phyloP scores from a whole-genome alignment of 495 filamentous ascomycete genomes.

The Bathelium albidoporum region DNA sequence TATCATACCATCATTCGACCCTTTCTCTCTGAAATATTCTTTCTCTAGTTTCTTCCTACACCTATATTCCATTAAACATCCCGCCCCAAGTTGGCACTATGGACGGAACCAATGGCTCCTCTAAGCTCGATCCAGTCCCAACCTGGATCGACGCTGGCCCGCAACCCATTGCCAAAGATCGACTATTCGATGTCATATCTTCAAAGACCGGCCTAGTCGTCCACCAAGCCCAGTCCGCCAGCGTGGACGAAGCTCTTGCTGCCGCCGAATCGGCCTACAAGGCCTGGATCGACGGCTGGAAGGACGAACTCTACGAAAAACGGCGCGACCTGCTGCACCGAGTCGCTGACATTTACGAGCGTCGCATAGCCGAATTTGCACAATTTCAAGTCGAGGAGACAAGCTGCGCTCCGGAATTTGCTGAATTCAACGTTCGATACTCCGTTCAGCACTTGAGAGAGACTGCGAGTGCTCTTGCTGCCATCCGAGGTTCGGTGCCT shows the following conservation, averaged over 20 bases:
- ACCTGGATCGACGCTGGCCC: not conserved
- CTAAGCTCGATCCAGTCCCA: not conserved
- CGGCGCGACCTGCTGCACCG: slow-evolving; percentile 12
- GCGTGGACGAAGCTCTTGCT: slow-evolving; percentile 2
- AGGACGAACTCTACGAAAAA: slow-evolving; percentile 7
- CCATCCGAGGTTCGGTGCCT: not conserved
- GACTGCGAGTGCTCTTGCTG: slow-evolving; percentile 18
- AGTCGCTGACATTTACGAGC: slow-evolving; percentile 14
- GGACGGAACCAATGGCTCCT: not conserved
- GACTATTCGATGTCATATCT: slow-evolving; percentile 1
- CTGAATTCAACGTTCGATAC: not conserved
- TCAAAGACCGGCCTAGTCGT: not conserved
- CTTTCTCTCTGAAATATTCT: no score
- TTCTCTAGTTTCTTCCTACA: not conserved
- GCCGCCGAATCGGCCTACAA: slow-evolving; percentile 2
- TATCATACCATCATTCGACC: no score
- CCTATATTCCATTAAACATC: not conserved
- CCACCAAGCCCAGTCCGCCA: not conserved
- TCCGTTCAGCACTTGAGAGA: slow-evolving; percentile 10
- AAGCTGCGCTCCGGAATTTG: slow-evolving; percentile 11
- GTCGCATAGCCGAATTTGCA: slow-evolving; percentile 10
- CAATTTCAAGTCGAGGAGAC: slow-evolving; percentile 22
- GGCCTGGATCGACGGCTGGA: slow-evolving; percentile 7
- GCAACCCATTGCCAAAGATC: not conserved
- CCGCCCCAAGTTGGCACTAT: not conserved